Evolutionary conservation across 2,329 filamentous ascomycete genomes (phyloP).

Genomic region (Dendryphion nanum): DNA sequence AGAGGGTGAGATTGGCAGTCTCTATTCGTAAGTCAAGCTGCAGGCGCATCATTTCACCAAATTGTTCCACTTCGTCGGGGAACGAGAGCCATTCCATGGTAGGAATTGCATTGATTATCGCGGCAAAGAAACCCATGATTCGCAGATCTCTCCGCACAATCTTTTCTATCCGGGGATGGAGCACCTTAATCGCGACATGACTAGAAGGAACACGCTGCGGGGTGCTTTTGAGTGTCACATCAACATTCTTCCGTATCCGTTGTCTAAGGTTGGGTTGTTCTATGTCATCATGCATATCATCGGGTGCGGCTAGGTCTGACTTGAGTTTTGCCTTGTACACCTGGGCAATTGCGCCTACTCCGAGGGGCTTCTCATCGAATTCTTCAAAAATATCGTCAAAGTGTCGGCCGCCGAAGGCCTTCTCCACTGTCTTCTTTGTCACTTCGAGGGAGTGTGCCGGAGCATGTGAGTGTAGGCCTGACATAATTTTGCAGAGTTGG

Average conservation of each 20-base stretch:
- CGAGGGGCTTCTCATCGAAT: constrained; percentile 84
- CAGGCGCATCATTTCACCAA: constrained; percentile 98
- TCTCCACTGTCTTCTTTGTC: constrained; percentile 75
- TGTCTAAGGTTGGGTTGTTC: constrained; percentile 60
- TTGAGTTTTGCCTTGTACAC: constrained; percentile 96
- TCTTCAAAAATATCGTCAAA: constrained; percentile 97
- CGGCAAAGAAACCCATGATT: constrained; percentile 93
- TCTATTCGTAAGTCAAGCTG: constrained; percentile 95
- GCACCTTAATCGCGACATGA: constrained; percentile 93
- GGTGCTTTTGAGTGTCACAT: constrained; percentile 80
- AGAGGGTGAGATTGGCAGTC: constrained; percentile 81
- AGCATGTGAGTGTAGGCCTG: constrained; percentile 88
- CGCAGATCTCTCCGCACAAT: constrained; percentile 85
- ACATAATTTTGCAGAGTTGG: constrained; percentile 91
- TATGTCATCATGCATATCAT: constrained; percentile 54
- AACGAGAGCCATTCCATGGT: constrained; percentile 97
- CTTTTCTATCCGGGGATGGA: constrained; percentile 88
- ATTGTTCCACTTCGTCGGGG: constrained; percentile 89
- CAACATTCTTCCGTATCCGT: constrained; percentile 77
- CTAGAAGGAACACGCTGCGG: constrained; percentile 83
- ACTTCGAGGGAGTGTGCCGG: constrained; percentile 82
- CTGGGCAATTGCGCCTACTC: constrained; percentile 94
- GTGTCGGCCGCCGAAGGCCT: constrained; percentile 73
- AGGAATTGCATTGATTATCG: constrained; percentile 78
- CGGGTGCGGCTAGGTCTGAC: constrained; percentile 67